Percentiles rank a stretch among this genome's conserved stretches.
These are phyloP conservation scores for Gaultheria prostrata DNA, from an alignment of 148 eudicot species.

Conservation along the genomic window DNA sequence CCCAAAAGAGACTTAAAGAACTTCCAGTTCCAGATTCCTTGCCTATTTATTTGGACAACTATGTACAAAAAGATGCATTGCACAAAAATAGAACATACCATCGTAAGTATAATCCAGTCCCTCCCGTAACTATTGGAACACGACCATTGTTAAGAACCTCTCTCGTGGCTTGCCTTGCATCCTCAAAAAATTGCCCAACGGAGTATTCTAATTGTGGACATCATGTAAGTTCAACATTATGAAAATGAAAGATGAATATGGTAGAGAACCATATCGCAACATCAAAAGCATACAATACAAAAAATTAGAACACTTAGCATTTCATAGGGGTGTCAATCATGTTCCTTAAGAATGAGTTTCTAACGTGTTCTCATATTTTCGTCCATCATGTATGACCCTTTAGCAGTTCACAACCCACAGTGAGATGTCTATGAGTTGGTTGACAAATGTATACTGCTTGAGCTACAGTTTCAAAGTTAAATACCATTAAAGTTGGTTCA, in stretches of 20 bases:
- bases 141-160: constrained; percentile 69
- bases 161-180: constrained; percentile 79
- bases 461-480: neutral
- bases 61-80: constrained; percentile 4
- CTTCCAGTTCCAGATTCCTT: neutral
- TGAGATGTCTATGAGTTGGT: neutral
- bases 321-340: neutral
- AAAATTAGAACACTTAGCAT: neutral
- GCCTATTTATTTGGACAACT: neutral
- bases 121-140: constrained; percentile 92
- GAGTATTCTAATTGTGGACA: constrained; percentile 58
- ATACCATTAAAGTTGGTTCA: neutral
- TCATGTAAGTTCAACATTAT: neutral
- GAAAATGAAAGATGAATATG: neutral
- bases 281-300: neutral
- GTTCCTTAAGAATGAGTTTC: neutral
- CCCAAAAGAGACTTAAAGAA: constrained; percentile 4
- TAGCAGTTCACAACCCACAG: neutral
- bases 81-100: constrained; percentile 52
- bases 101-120: constrained; percentile 91
- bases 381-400: neutral
- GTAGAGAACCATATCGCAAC: neutral
- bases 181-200: constrained; percentile 85
- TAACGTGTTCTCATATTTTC: neutral
- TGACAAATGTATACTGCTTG: neutral